These are phyloP conservation scores for Punctularia strigosozonata DNA, from an alignment of 768 basidiomycete genomes.

Conservation along the genomic window DNA sequence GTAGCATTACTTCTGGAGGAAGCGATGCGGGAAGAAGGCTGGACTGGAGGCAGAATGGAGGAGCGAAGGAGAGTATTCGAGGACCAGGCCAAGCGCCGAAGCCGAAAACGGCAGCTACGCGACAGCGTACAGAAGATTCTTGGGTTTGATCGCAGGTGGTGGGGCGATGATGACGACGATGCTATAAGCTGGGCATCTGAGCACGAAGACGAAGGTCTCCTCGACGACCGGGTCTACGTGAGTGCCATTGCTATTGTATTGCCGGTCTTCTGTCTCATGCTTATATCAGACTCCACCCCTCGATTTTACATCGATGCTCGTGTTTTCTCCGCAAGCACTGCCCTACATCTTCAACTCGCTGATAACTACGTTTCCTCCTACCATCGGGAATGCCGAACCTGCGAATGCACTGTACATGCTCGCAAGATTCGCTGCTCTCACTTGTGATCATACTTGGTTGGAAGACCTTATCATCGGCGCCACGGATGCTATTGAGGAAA, in stretches of 20 bases:
- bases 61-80: slow-evolving; percentile 50
- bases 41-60: slow-evolving; percentile 70
- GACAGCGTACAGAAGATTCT: slow-evolving; percentile 47
- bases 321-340: slow-evolving; percentile 74
- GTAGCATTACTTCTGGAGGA: slow-evolving; percentile 81
- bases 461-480: slow-evolving; percentile 88
- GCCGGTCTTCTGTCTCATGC: slow-evolving; percentile 15
- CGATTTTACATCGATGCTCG: slow-evolving; percentile 85
- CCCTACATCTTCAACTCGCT: slow-evolving; percentile 73
- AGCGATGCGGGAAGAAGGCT: slow-evolving; percentile 78
- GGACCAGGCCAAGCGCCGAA: slow-evolving; percentile 39
- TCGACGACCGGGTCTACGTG: slow-evolving; percentile 39
- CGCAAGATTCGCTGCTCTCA: slow-evolving; percentile 83
- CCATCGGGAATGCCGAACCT: slow-evolving; percentile 67
- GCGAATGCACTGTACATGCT: slow-evolving; percentile 88
- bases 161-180: slow-evolving; percentile 38
- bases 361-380: slow-evolving; percentile 63
- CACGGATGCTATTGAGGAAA: slow-evolving; percentile 85
- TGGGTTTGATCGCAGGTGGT: slow-evolving; percentile 51
- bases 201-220: slow-evolving; percentile 39
- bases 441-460: slow-evolving; percentile 85
- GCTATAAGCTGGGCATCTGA: slow-evolving; percentile 16
- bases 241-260: too few species aligned
- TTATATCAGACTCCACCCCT: slow-evolving; percentile 52
- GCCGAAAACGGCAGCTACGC: slow-evolving; percentile 41